A percentile compares a stretch with the other conserved stretches of the same genome.
Evolutionary conservation across 768 basidiomycete species (phyloP).

Genomic region (Dacryopinax primogenitus): DNA sequence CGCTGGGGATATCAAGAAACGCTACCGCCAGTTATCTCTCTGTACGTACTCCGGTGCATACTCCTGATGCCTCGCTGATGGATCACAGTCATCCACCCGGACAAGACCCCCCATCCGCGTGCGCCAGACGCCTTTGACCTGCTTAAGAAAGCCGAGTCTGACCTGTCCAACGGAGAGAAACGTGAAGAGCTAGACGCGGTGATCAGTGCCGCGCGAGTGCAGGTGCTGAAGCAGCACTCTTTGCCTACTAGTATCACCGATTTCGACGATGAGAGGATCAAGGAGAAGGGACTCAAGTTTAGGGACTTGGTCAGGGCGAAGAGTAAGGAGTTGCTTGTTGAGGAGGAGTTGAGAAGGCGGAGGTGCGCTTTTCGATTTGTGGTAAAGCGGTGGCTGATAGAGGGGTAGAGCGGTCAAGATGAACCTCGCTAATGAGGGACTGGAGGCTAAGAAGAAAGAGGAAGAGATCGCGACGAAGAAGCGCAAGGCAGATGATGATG

Average conservation of each 20-base stretch:
- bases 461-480: conserved; percentile 66
- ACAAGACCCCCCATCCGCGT: conserved; percentile 80
- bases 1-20: conserved; percentile 77
- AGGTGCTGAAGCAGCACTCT: conserved; percentile 49
- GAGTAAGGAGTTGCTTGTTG: conserved; percentile 74
- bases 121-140: conserved; percentile 89
- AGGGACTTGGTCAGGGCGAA: conserved; percentile 53
- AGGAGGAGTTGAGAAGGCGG: conserved; percentile 73
- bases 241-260: conserved; percentile 49
- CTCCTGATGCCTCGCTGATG: conserved; percentile 17
- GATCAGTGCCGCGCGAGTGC: conserved; percentile 57
- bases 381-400: neutral
- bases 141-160: conserved; percentile 85
- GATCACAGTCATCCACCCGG: conserved; percentile 83
- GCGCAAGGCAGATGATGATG: conserved; percentile 80
- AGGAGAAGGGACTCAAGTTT: conserved; percentile 36
- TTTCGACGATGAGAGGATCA: conserved; percentile 41
- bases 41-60: conserved; percentile 38
- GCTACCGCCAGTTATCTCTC: conserved; percentile 71
- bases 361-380: conserved; percentile 41
- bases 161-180: conserved; percentile 63
- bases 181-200: conserved; percentile 72
- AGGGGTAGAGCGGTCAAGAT: conserved; percentile 65
- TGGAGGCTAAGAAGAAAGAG: conserved; percentile 87
- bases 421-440: conserved; percentile 81